phyloP scores from a whole-genome alignment of 331 rosid species.

The Saraca asoca region DNA sequence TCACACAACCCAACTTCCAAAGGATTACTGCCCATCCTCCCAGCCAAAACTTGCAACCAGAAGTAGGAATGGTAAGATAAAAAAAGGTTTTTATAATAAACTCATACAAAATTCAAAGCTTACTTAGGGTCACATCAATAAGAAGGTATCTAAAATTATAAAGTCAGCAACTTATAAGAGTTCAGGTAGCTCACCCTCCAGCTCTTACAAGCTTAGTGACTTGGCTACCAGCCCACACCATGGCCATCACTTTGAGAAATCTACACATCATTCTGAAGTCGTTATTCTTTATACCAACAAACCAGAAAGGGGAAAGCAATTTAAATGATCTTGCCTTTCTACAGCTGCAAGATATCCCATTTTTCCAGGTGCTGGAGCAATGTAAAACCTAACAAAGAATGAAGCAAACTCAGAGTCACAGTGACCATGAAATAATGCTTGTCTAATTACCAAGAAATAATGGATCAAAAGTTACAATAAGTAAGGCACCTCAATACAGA shows the following conservation, averaged over 20 bases:
- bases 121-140: constrained; percentile 4
- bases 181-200: constrained; percentile 64
- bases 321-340: constrained; percentile 49
- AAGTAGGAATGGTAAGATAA: constrained; percentile 2
- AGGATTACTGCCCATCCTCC: background rate
- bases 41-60: background rate
- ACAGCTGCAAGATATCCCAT: constrained; percentile 90
- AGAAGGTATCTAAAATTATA: background rate
- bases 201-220: constrained; percentile 84
- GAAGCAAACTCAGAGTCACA: constrained; percentile 22
- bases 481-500: background rate
- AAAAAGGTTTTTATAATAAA: background rate
- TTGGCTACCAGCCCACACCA: constrained; percentile 99
- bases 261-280: constrained; percentile 45
- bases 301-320: background rate
- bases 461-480: constrained; percentile 4
- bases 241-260: constrained; percentile 89
- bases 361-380: constrained; percentile 79
- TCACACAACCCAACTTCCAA: constrained; percentile 7
- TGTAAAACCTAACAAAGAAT: constrained; percentile 61
- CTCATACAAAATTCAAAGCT: constrained; percentile 3
- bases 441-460: background rate
- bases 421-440: background rate
- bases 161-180: constrained; percentile 1
- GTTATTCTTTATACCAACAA: constrained; percentile 19